Conservation (phyloP, 768 basidiomycete genomes). For the Lactarius sanguifluus region DNA sequence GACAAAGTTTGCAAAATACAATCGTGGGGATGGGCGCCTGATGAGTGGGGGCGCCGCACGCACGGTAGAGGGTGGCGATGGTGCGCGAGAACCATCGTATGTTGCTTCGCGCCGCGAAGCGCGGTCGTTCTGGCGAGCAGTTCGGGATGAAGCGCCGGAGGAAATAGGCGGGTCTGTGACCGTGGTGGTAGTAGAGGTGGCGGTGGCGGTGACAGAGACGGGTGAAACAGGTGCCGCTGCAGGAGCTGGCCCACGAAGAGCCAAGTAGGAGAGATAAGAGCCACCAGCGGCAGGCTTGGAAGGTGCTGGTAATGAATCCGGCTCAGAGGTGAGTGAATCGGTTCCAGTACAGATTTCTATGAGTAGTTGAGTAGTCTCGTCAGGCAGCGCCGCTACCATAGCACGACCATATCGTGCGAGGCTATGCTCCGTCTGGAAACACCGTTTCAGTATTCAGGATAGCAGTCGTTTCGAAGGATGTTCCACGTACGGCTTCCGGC, state of each 20-base stretch:
- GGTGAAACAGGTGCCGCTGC: slow-evolving; percentile 43
- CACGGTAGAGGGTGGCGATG: slow-evolving; percentile 34
- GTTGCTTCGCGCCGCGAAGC: slow-evolving; percentile 42
- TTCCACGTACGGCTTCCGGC: slow-evolving; percentile 66
- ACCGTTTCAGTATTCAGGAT: background rate
- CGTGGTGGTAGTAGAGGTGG: slow-evolving; percentile 33
- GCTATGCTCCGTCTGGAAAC: slow-evolving; percentile 76
- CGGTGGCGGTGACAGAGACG: slow-evolving; percentile 36
- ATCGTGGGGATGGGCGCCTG: slow-evolving; percentile 72
- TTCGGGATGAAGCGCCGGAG: slow-evolving; percentile 22
- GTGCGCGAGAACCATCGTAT: slow-evolving; percentile 36
- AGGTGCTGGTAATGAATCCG: slow-evolving; percentile 35
- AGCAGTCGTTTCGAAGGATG: slow-evolving; percentile 3
- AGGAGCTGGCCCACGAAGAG: slow-evolving; percentile 58
- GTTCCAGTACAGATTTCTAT: slow-evolving; percentile 87
- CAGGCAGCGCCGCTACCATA: slow-evolving; percentile 76
- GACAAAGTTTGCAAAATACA: slow-evolving; percentile 94
- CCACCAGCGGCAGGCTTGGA: slow-evolving; percentile 41
- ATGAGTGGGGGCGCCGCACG: slow-evolving; percentile 32
- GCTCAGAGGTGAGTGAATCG: slow-evolving; percentile 46
- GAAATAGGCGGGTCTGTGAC: slow-evolving; percentile 26
- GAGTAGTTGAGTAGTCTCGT: slow-evolving; percentile 86
- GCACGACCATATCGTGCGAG: slow-evolving; percentile 86
- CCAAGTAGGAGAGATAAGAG: slow-evolving; percentile 80
- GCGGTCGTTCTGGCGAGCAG: slow-evolving; percentile 21